These are phyloP conservation scores for Glycine soja DNA, from an alignment of 306 rosid species.

Conservation along the genomic window DNA sequence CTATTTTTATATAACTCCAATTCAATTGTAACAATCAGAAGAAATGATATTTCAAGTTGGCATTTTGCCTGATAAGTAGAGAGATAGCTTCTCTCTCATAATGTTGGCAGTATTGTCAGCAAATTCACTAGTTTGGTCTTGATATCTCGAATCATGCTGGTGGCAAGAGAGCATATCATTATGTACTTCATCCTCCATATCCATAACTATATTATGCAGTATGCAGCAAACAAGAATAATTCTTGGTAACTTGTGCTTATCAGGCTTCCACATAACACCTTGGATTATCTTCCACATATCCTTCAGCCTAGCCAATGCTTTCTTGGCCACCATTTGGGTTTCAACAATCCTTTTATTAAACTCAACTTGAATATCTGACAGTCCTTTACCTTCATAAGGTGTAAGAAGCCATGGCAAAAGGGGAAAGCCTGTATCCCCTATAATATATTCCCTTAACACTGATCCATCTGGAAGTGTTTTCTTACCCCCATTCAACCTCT, in stretches of 20 bases:
- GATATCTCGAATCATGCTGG: conserved; percentile 76
- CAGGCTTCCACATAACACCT: conserved; percentile 93
- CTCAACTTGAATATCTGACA: conserved; percentile 60
- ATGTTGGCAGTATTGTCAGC: conserved; percentile 54
- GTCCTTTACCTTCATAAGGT: conserved; percentile 69
- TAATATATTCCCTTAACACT: conserved; percentile 64
- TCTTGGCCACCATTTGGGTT: conserved; percentile 75
- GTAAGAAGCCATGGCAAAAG: conserved; percentile 89
- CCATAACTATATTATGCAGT: conserved; percentile 83
- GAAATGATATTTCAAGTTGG: conserved; percentile 30
- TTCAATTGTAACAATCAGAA: conserved; percentile 18
- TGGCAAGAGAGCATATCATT: conserved; percentile 56
- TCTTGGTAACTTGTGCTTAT: conserved; percentile 80
- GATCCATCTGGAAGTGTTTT: conserved; percentile 58
- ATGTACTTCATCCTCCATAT: conserved; percentile 73
- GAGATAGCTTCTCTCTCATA: conserved; percentile 70
- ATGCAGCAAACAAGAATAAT: conserved; percentile 85
- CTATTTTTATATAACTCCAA: conserved; percentile 27
- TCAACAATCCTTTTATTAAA: conserved; percentile 67
- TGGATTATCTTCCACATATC: conserved; percentile 83
- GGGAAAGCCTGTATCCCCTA: conserved; percentile 82
- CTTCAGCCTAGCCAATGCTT: conserved; percentile 80
- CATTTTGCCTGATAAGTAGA: conserved; percentile 58
- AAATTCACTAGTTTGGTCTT: conserved; percentile 67
- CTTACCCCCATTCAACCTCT: conserved; percentile 60